Evolutionary conservation across 257 asterid genomes (phyloP), one percentile per base, ranked within the genome.

Genomic region (Gardenia jasminoides): DNA sequence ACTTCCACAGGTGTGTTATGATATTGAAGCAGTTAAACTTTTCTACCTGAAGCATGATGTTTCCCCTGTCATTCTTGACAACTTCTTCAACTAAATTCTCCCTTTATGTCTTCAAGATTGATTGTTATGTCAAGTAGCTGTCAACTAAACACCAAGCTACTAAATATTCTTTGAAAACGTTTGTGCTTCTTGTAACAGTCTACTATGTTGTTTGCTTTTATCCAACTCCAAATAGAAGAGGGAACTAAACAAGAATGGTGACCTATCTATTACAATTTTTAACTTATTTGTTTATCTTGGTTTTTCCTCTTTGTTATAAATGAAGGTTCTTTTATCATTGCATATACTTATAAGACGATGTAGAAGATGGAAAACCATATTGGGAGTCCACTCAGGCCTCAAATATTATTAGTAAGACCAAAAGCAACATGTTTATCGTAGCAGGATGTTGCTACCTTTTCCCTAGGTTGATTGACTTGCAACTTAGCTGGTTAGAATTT

Each of bases 1-100:
- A 78, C 83, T 85, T 75, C 88, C 88, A 41, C 88, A 85, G 84
- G 88, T 84, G 78, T 36, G 66, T 68, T 67, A 46, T 46, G 33
- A n/a, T 28, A 10, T 15, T 46, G 19, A 11, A 24, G 15, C 16
- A 36, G n/a, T 10, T 65, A 46, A 3, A 48, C 47, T 22, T 15
- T 17, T 76, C 59, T 61, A 16, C 28, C 39, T 3, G 6, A 58
- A 24, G 11, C 26, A 30, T 36, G 30, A 11, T 52, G 65, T 19
- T 68, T 68, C 59, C 59, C 59, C 13, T 52, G 59, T 52, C 59
- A 52, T 10, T 36, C 50, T 7, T 68, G 48, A 46, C 11, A 10
- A 46, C 6, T 46, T 10, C 48, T 68, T 48, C 73, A 19, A 47
- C 22, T 39, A 68, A 52, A 52, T 68, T 15, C 50, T 68, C 43